A percentile compares a stretch with the other conserved stretches of the same genome.
These are phyloP conservation scores for Sarocladium strictum DNA, from an alignment of 2,329 filamentous ascomycete genomes.

Conservation along the genomic window DNA sequence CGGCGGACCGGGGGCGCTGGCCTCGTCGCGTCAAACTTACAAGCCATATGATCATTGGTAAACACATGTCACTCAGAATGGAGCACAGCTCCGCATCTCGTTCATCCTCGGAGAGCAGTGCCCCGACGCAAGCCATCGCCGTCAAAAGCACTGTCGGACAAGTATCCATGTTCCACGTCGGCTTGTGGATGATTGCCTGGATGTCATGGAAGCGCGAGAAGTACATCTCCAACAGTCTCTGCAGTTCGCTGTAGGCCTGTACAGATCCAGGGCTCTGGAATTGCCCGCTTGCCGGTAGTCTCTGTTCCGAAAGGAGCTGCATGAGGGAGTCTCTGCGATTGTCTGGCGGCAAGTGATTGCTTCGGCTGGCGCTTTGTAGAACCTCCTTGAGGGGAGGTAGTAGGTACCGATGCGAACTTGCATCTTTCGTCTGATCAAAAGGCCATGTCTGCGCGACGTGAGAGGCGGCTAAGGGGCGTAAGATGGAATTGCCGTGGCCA, in stretches of 20 bases:
- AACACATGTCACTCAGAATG: slow-evolving; percentile 20
- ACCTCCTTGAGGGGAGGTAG: slow-evolving; percentile 1
- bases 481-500: background rate
- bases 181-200: slow-evolving; percentile 23
- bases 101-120: slow-evolving; percentile 16
- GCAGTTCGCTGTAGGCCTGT: background rate
- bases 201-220: slow-evolving; percentile 22
- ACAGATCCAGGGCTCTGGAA: background rate
- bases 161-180: slow-evolving; percentile 20
- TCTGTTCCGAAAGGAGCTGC: background rate
- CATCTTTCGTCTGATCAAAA: slow-evolving; percentile 4
- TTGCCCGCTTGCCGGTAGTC: background rate
- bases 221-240: slow-evolving; percentile 13
- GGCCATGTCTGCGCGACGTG: background rate
- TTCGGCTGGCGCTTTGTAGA: background rate
- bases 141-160: slow-evolving; percentile 20
- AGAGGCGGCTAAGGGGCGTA: background rate
- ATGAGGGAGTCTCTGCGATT: background rate
- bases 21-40: too few relatives aligned
- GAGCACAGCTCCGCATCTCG: slow-evolving; percentile 14
- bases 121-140: slow-evolving; percentile 24
- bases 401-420: background rate
- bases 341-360: background rate
- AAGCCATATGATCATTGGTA: slow-evolving; percentile 22
- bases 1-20: too few relatives aligned